These are phyloP conservation scores for Vicia sativa DNA, from an alignment of 306 rosid species.

Conservation along the genomic window DNA sequence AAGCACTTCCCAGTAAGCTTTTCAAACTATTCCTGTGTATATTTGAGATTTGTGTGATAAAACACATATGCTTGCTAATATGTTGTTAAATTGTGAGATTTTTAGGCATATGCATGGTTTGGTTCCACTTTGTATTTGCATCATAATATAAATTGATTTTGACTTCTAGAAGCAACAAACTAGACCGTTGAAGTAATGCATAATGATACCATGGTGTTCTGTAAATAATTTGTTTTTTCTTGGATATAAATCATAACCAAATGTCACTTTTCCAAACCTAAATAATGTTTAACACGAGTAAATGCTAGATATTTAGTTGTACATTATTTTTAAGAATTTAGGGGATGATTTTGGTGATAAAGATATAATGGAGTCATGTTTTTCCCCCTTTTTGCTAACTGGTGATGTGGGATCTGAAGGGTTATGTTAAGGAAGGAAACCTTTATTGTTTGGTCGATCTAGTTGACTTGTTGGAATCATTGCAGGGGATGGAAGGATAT, in stretches of 20 bases:
- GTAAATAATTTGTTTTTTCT: too few relatives aligned
- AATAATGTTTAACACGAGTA: too few relatives aligned
- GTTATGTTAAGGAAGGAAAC: neutral
- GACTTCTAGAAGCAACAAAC: too few relatives aligned
- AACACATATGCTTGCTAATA: too few relatives aligned
- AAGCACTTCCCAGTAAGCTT: slow-evolving; percentile 76
- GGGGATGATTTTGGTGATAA: neutral
- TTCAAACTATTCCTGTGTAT: neutral
- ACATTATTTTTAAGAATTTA: slow-evolving; percentile 7
- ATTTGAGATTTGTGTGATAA: slow-evolving; percentile 25
- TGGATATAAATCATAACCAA: too few relatives aligned
- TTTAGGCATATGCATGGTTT: too few relatives aligned
- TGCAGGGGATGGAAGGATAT: neutral
- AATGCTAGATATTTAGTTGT: neutral
- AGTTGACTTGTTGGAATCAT: neutral
- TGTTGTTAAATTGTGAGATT: too few relatives aligned
- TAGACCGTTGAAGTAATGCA: too few relatives aligned
- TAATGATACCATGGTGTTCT: too few relatives aligned
- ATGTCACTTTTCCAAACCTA: too few relatives aligned
- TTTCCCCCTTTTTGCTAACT: neutral
- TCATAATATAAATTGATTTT: too few relatives aligned
- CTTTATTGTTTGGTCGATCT: neutral
- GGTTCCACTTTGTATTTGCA: too few relatives aligned
- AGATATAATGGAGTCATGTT: slow-evolving; percentile 4
- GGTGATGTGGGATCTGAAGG: neutral